Evolutionary conservation across 108 stramenopile genomes (phyloP), one percentile per base, ranked within the genome.

Genomic region (Schizochytrium sp.): DNA sequence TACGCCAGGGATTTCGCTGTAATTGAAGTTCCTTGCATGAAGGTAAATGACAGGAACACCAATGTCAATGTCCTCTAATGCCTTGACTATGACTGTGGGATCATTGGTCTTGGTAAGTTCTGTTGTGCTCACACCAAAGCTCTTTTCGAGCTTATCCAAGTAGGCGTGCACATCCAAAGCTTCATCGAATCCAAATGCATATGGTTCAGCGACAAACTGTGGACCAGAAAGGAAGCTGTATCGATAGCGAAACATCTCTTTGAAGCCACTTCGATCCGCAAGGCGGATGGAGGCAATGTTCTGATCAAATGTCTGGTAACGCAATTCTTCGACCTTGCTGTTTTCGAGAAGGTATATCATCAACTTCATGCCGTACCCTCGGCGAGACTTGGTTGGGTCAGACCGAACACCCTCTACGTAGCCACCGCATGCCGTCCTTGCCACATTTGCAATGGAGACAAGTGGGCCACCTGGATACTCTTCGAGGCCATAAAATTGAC

Each of bases 401-500:
- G 64, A 12, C 44, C 64, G 64, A 38, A 69, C 64, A 44, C 64
- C 64, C 2, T 69, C 64, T 7, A 69, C 15, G 28, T 69, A 69
- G 64, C 64, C 64, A 1, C 64, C 64, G 28, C 28, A 69, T 7
- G 64, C 40, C 12, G 64, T 69, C 28, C 44, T 69, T 12, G 42
- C 42, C 0, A 69, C 15, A 15, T 69, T 69, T 38, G 64, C 64
- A 69, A 69, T 44, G 19, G 64, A 38, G 5, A 69, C 64, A 44
- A 69, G 64, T 0, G 64, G 64, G 10, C 64, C 64, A 7, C 64
- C 64, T 0, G 64, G 64, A 44, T 69, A 69, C 64, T 69, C 64
- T 44, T 69, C 64, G 64, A 69, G 42, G 19, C 64, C 64, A 3
- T 69, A 69, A 15, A 69, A 69, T 0, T 38, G 10, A 44, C 64